A percentile compares a stretch with the other conserved stretches of the same genome.
Evolutionary conservation across 2,329 filamentous ascomycete genomes (phyloP).

Genomic region (Colletotrichum lupini): DNA sequence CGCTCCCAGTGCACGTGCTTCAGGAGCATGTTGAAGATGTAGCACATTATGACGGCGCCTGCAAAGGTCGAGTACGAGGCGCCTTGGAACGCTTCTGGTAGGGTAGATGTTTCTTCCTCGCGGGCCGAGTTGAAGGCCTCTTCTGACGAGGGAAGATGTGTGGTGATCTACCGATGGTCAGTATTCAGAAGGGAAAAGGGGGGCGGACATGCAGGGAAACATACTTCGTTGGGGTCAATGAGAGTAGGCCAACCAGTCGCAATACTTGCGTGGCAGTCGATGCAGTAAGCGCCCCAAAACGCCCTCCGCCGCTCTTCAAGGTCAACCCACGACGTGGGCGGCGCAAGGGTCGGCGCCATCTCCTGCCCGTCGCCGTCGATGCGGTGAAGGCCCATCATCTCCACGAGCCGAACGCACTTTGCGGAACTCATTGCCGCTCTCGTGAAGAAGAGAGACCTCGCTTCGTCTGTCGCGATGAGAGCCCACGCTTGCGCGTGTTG

Average conservation of each 20-base stretch:
- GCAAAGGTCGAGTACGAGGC: conserved; percentile 76
- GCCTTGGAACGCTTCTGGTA: conserved; percentile 74
- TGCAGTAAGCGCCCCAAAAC: conserved; percentile 87
- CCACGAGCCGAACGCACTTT: conserved; percentile 73
- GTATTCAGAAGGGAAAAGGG: background rate
- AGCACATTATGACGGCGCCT: conserved; percentile 77
- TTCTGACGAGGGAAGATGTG: conserved; percentile 83
- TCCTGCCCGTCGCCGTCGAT: conserved; percentile 74
- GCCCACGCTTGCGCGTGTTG: conserved; percentile 84
- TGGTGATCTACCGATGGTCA: conserved; percentile 67
- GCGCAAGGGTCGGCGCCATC: conserved; percentile 78
- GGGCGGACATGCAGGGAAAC: background rate
- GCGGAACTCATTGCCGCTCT: conserved; percentile 86
- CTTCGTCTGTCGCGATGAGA: conserved; percentile 81
- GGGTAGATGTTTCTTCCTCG: conserved; percentile 69
- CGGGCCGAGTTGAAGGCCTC: conserved; percentile 77
- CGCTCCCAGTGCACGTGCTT: conserved; percentile 81
- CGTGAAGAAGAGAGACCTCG: conserved; percentile 86
- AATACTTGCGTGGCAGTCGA: conserved; percentile 87
- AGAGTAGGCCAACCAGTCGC: conserved; percentile 91
- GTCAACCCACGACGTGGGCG: conserved; percentile 84
- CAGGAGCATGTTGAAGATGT: conserved; percentile 84
- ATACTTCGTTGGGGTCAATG: conserved; percentile 76
- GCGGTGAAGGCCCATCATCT: conserved; percentile 88
- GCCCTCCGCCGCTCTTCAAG: conserved; percentile 79